These are phyloP conservation scores for Mikania micrantha DNA, from an alignment of 129 eudicot genomes.

Conservation along the genomic window DNA sequence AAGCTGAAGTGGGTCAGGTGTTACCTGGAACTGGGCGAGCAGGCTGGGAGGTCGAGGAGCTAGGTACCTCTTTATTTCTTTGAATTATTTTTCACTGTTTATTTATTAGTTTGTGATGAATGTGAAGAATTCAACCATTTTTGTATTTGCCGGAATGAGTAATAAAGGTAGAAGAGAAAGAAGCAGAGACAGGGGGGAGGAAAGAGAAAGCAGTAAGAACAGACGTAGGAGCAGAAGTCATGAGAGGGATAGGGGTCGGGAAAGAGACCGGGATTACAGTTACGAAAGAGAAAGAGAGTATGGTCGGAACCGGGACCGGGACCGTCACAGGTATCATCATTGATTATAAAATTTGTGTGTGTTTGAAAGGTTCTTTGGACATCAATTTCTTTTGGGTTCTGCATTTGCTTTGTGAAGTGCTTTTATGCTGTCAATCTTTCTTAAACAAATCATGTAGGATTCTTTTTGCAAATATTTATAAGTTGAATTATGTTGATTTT, in stretches of 20 bases:
- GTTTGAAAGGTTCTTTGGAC: not conserved
- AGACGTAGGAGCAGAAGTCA: conserved; percentile 61
- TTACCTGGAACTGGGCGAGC: conserved; percentile 89
- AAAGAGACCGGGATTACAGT: conserved; percentile 41
- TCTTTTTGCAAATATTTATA: not conserved
- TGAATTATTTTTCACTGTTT: not conserved
- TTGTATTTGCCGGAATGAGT: conserved; percentile 37
- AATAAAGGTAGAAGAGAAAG: conserved; percentile 66
- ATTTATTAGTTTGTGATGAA: not conserved
- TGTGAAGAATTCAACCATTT: not conserved
- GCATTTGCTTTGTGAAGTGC: conserved; percentile 13
- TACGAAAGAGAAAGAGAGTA: conserved; percentile 50
- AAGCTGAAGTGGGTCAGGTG: conserved; percentile 55
- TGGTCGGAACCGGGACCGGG: conserved; percentile 36
- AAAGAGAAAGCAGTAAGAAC: conserved; percentile 28
- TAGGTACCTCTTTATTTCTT: conserved; percentile 42
- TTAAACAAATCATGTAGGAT: not conserved
- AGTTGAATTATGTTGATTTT: not conserved
- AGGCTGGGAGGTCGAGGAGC: conserved; percentile 93
- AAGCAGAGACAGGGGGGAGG: conserved; percentile 59
- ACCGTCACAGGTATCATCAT: not conserved
- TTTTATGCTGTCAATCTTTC: conserved; percentile 8
- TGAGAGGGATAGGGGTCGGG: conserved; percentile 66
- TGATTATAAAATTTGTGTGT: conserved; percentile 31
- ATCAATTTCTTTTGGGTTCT: not conserved